These are phyloP conservation scores for Macrocybe sp. DNA, from an alignment of 1,284 basidiomycete species.

Conservation along the genomic window DNA sequence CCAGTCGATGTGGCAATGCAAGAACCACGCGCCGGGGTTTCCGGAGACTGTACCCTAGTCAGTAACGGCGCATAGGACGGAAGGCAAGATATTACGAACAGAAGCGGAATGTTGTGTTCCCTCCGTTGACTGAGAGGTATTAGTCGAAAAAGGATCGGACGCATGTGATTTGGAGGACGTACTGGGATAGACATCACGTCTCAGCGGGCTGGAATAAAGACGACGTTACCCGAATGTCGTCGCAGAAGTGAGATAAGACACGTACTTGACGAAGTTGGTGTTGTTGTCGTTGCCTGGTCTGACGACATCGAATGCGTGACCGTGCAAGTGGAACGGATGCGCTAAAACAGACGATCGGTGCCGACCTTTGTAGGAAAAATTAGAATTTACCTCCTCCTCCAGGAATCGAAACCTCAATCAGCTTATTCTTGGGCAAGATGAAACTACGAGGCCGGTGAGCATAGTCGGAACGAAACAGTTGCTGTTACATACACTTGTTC, in stretches of 20 bases:
- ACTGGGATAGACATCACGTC: constrained; percentile 31
- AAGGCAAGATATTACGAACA: constrained; percentile 8
- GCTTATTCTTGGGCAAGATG: constrained; percentile 24
- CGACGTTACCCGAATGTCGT: not conserved
- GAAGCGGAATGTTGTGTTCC: constrained; percentile 32
- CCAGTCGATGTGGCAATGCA: constrained; percentile 35
- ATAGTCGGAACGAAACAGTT: not conserved
- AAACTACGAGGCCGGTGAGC: constrained; percentile 14
- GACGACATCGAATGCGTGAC: constrained; percentile 32
- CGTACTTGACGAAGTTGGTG: constrained; percentile 27
- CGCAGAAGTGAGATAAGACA: not conserved
- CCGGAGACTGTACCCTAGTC: constrained; percentile 15
- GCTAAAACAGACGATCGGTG: constrained; percentile 11
- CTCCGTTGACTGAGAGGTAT: constrained; percentile 21
- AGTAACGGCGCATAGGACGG: not conserved
- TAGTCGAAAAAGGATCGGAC: not conserved
- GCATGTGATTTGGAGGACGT: constrained; percentile 1
- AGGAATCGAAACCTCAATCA: constrained; percentile 29
- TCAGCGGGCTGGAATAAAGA: constrained; percentile 17
- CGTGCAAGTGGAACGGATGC: constrained; percentile 37
- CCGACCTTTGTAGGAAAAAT: not conserved
- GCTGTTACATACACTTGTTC: constrained; percentile 13
- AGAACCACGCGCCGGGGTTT: constrained; percentile 36
- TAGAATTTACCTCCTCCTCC: constrained; percentile 22
- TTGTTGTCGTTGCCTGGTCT: constrained; percentile 16